Evolutionary conservation across 306 rosid species (phyloP), one percentile per base, ranked within the genome.

Genomic region (Psophocarpus tetragonolobus): DNA sequence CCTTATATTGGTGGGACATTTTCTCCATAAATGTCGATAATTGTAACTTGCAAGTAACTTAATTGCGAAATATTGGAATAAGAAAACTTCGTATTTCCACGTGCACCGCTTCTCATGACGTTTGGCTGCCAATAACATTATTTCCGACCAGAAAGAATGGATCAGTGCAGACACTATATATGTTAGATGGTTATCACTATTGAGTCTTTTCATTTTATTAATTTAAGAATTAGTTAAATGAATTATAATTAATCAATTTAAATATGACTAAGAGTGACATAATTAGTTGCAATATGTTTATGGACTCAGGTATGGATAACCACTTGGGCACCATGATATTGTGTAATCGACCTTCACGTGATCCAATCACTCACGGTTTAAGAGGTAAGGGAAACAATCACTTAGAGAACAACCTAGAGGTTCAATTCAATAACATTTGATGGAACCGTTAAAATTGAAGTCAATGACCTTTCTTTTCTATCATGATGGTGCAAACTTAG

Each of bases 1-100:
- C n/a, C 17, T 65, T 23, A 6, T 23, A 1, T 18, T 4, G 35
- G 27, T n/a, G 9, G 2, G 18, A 18, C 48, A 33, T 62, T 65
- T 20, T 63, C 26, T 12, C 23, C 24, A 23, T 24, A 44, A 68
- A 42, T 68, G 2, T 0, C 8, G 33, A 0, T 68, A 44, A 42
- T 42, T 44, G 73, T 42, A 42, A 3, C 73, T 68, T 68, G 73
- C 57, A 68, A 68, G 57, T 24, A 68, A 68, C 57, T 42, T 36
- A 33, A 13, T 65, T 44, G 44, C 14, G 13, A 68, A 24, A 42
- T 26, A 14, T 39, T 67, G 54, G 6, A 67, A 63, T 21, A 63
- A 63, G 69, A 63, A 63, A 35, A 17, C 69, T 63, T 33, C 8
- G 20, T 3, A 30, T 62, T 62, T 62, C 68, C 27, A 27, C 10